Evolutionary conservation across 1,284 basidiomycete genomes (phyloP), one percentile per base, ranked within the genome.

Genomic region (Cutaneotrichosporon sp.): DNA sequence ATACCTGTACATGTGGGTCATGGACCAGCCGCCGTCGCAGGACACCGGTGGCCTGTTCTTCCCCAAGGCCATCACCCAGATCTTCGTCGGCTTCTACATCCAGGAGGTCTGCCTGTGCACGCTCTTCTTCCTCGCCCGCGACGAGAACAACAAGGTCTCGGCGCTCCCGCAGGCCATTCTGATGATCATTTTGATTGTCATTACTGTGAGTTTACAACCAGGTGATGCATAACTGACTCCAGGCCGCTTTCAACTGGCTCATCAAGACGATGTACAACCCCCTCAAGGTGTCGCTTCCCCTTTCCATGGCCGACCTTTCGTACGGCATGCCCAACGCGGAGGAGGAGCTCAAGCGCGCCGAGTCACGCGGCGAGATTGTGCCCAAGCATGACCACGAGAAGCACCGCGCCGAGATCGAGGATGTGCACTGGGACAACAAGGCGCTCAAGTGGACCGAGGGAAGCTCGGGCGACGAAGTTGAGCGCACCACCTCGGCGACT

Each of bases 21-120:
- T 89, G 73, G 89, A 93, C 67, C 88, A 90, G 73, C 87, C 88
- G 16, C 80, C 85, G 0, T 81, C 84, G 3, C 82, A 81, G 55
- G 95, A 99, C 69, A 98, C 95, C 0, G 95, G 93, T 29, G 95
- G 95, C 0, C 79, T 91, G 54, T 98, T 98, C 84, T 98, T 95
- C 84, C 94, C 94, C 50, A 92, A 89, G 79, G 95, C 97, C 1
- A 87, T 99, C 49, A 87, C 89, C 58, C 95, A 97, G 72, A 76
- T 95, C 46, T 97, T 98, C 70, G 91, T 93, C n/a, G 95, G 93
- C 4, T 68, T 95, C 71, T 97, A 97, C 76, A 84, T 97, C 58
- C 87, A 90, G 74, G 78, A 84, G 80, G 74, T 95, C 56, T 94
- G 91, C 75, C 81, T 97, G 20, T 84, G 85, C 31, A 90, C 90